Evolutionary conservation across 1,139 yeast species (phyloP), one percentile per base, ranked within the genome.

Genomic region (Magnusiomyces suaveolens): DNA sequence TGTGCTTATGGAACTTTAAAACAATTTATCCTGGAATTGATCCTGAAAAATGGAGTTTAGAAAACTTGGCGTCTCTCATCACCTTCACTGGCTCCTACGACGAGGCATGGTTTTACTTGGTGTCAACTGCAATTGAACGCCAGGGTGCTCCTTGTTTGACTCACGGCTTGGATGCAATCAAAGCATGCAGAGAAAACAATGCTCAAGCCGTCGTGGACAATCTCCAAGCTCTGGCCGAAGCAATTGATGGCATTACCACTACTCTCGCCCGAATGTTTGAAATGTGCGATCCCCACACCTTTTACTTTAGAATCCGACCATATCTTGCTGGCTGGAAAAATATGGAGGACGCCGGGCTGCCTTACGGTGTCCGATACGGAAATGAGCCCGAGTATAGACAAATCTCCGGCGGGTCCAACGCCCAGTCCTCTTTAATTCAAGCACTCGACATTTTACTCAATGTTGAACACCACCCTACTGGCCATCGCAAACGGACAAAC

Each of bases 251-350:
- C 56, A 73, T 90, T 61, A 94, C 90, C n/a, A 74, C 84, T 2
- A 78, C 86, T 0, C 71, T 90, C 61, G 80, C 84, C 80, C 78
- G 81, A 62, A 87, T 90, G 95, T 90, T 87, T 66, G 96, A 89
- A 61, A 85, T 85, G 86, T 88, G 97, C 68, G 96, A 89, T 66
- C 97, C 97, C 1, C 95, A 88, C 67, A 83, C 84, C 1, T 90
- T 90, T 66, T 90, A 87, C 68, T 86, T 79, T 71, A 79, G 94
- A 60, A 78, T 90, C 54, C 78, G 97, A 63, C 97, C 97, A 0
- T 90, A 79, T 64, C 73, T 90, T 57, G 96, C 97, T 0, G 97
- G 97, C 0, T 90, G 97, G 95, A 83, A 83, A 66, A 87, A 87
- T 64, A 89, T 90, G 97, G 81, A 79, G 21, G 90, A 82, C 58